Conservation (phyloP, 2,329 filamentous ascomycete species). For the Metarhizium sp. region DNA sequence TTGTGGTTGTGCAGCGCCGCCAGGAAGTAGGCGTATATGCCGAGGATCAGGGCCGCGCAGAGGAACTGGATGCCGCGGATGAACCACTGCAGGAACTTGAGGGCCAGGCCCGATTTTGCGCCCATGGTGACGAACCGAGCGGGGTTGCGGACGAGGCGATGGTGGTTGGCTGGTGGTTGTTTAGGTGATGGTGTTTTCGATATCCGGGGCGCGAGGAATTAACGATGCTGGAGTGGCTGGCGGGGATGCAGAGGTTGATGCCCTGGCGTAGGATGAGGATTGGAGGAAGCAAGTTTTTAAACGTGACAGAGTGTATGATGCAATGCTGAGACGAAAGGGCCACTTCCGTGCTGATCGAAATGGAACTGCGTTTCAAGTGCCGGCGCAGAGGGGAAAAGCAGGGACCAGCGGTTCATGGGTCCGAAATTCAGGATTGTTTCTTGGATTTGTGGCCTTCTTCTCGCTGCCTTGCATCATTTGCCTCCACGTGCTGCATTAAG, state of each 20-base stretch:
- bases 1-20: constrained; percentile 59
- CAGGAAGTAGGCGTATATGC: constrained; percentile 78
- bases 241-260: too few relatives aligned
- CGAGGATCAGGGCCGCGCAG: constrained; percentile 64
- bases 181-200: too few relatives aligned
- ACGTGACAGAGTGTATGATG: neutral
- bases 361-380: too few relatives aligned
- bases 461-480: neutral
- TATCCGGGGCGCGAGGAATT: too few relatives aligned
- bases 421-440: too few relatives aligned
- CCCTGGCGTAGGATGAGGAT: too few relatives aligned
- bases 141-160: neutral
- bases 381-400: neutral
- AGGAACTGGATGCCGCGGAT: constrained; percentile 67
- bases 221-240: too few relatives aligned
- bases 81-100: constrained; percentile 61
- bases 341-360: too few relatives aligned
- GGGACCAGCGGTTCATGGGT: neutral
- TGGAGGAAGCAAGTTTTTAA: neutral
- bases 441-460: neutral
- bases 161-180: neutral
- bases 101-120: constrained; percentile 33
- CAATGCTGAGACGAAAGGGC: too few relatives aligned
- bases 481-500: neutral
- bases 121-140: constrained; percentile 14